Base-by-base conservation (phyloP, 495 filamentous ascomycete species). In the Xylaria cubensis region DNA sequence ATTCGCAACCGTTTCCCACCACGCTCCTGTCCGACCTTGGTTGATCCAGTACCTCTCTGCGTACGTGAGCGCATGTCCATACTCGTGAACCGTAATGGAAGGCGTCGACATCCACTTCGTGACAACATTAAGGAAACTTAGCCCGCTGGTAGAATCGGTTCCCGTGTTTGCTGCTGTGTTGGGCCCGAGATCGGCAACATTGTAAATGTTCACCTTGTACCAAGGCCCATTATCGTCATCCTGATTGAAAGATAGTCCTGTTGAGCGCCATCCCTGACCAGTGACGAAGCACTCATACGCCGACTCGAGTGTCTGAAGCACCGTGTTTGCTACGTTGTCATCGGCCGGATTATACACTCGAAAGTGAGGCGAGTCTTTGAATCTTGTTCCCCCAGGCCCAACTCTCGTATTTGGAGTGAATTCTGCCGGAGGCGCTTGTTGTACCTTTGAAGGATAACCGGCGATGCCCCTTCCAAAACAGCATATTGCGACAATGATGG, bases 1-100 rank as follows among this genome's bases (percentile, higher is more conserved):
- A 50, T 85, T 81, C 1, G 84, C 84, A 3, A 83, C 71, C 5
- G 84, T 80, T 67, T 85, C 84, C 84, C 84, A 85, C 83, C 83
- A 84, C 0, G 83, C 83, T 2, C 83, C 83, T 0, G 83, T 85
- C 1, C 82, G 72, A 6, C 64, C 74, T 53, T 85, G 83, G 70
- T 85, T 74, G 64, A 84, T 78, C 84, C 84, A 85, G 48, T 77
- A 82, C 21, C 76, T 70, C 67, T 80, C 82, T 10, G 75, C 73
- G 58, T 84, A 85, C 0, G 81, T 82, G 50, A 85, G 74, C 1
- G 80, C 82, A 66, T 85, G 84, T 6, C 84, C 84, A 61, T 82
- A 85, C 70, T 85, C 84, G 62, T 85, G 84, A 21, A 84, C 82
- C 0, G 78, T 78, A 2, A 84, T 77, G n/a, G 69, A 72, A 9